Base-by-base conservation (phyloP, 2,329 filamentous ascomycete species). In the Alternaria arborescens region DNA sequence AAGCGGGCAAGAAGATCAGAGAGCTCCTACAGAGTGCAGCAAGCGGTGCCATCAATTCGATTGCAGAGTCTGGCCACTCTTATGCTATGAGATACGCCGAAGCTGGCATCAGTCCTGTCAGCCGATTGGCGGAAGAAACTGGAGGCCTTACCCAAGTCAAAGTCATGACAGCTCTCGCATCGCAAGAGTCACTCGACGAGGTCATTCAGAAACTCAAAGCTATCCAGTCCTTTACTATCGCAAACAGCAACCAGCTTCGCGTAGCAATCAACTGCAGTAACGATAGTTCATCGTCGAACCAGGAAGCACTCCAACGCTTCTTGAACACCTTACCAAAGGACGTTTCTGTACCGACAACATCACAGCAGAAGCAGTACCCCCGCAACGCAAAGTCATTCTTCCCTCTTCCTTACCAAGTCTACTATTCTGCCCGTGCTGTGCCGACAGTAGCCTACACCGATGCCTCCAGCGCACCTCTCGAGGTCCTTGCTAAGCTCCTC, bases 381-480 rank as follows among this genome's bases (percentile, higher is more conserved):
- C 77, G 74, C 10, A 80, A 82, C 54, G 74, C 78, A 66, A 95
- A 93, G 77, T 90, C 93, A 0, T 96, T 98, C 80, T 98, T 97
- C 80, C 91, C 94, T 24, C 85, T 99, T 18, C 95, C 95, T 0
- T 99, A 97, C 80, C 95, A 99, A 80, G 95, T 99, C 34, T 97
- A 97, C 77, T 98, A 98, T 76, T 93, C 94, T 8, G 91, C 90
- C 16, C 85, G 95, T 44, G 90, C 93, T 18, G 81, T 97, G 14
- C 89, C 91, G 7, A 97, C 94, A 0, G 90, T 91, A 0, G 91
- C 94, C 0, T 99, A 97, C 79, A 89, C 88, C 4, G 87, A 91
- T 43, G 78, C 88, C 0, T 86, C 91, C 53, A 89, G 91, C 41
- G 92, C 95, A 1, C 87, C 93, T 0, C 88, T 98, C 16, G 93